Evolutionary conservation across 768 basidiomycete genomes (phyloP), one percentile per base, ranked within the genome.

Genomic region (Tylopilus plumbeoviolaceoides): DNA sequence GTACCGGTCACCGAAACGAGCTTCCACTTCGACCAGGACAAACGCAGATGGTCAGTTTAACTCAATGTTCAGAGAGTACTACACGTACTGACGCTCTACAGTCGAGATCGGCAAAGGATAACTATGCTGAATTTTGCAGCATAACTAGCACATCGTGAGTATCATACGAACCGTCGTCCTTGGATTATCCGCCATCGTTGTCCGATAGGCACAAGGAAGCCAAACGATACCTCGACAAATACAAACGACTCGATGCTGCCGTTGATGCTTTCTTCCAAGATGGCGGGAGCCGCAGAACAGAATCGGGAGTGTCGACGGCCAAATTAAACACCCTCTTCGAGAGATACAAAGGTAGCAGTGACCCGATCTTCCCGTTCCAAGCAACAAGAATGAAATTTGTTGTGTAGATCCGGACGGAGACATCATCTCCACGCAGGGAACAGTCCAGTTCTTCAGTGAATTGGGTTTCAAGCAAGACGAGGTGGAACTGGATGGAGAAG

Each of bases 361-460:
- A 63, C 54, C 47, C 18, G 48, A 48, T 59, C 38, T 18, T 27
- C 39, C 23, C 42, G 8, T 18, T n/a, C 17, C 21, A 25, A 11
- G 17, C 49, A 44, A 6, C 46, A n/a, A 25, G 44, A 31, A 43
- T 53, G 44, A 63, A 45, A 17, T 5, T 2, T 15, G n/a, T 15
- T n/a, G 25, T 33, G 25, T 58, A 84, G 85, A 88, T 53, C 66
- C 75, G 14, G 81, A 81, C 39, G 73, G 72, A 7, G 81, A 83
- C 28, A 78, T 83, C 49, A 91, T 92, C 57, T 74, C 76, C 4
- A 78, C 91, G 25, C 84, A 92, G 53, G 92, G 91, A 0, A 94
- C 93, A 18, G 82, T 92, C 68, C 76, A 73, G 63, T 72, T 93
- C 43, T 91, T 91, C 56, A 44, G 57, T 31, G 64, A 65, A 1